These are phyloP conservation scores for Aeminium ludgeri DNA, from an alignment of 495 filamentous ascomycete genomes.

Conservation along the genomic window DNA sequence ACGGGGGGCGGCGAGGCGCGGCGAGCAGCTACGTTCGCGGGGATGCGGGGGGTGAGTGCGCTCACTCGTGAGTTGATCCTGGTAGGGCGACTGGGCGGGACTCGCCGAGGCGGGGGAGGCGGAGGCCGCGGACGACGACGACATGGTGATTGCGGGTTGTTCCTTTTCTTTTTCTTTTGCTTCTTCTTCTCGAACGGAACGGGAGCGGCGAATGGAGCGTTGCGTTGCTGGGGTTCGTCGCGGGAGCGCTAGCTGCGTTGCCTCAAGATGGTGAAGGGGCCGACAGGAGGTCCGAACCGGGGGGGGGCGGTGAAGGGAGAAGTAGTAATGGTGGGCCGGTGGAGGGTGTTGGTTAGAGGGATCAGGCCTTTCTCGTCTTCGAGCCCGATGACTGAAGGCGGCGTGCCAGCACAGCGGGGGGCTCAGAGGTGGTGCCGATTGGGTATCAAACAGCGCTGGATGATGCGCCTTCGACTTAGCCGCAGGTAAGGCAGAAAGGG, in stretches of 20 bases:
- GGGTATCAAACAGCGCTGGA: slow-evolving; percentile 5
- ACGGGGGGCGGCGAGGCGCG: background rate
- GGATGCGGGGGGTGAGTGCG: background rate
- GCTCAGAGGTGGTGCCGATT: too few species aligned
- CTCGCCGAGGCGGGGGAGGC: too few species aligned
- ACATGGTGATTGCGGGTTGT: too few species aligned
- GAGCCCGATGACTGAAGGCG: background rate
- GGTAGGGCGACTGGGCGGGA: too few species aligned
- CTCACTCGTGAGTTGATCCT: background rate
- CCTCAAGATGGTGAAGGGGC: background rate
- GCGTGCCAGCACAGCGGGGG: background rate
- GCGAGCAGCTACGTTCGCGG: background rate
- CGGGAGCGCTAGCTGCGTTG: background rate
- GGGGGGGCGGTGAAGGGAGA: too few species aligned
- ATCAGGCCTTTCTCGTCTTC: too few species aligned
- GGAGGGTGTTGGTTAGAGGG: too few species aligned
- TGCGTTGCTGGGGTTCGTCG: background rate
- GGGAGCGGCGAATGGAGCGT: background rate
- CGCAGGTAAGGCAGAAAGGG: slow-evolving; percentile 1
- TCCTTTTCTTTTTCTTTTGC: background rate
- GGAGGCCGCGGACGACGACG: too few species aligned
- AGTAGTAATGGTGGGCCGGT: too few species aligned
- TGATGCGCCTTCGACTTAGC: slow-evolving; percentile 4
- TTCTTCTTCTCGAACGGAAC: background rate
- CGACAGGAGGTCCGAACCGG: background rate